Evolutionary conservation across 2,329 filamentous ascomycete genomes (phyloP).

Genomic region (Ambrosiella cleistominuta): DNA sequence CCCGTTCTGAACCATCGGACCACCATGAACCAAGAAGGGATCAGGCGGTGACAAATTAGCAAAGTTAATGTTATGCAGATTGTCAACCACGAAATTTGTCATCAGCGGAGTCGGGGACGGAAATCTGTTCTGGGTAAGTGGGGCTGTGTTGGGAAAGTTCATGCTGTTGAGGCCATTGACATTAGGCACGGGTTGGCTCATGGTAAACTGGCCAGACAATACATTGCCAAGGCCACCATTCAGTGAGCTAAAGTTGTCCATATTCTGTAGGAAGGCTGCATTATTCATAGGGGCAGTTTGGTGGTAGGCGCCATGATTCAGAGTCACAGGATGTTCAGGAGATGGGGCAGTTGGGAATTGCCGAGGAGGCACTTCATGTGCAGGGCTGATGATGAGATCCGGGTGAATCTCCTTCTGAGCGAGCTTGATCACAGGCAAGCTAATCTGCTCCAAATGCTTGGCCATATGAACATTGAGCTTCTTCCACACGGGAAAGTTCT

Average conservation of each 20-base stretch:
- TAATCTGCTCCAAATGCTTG: conserved; percentile 87
- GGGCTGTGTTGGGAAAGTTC: background rate
- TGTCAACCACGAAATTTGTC: background rate
- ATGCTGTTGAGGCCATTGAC: background rate
- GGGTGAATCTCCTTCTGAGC: conserved; percentile 36
- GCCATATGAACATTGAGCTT: conserved; percentile 85
- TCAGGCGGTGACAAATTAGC: background rate
- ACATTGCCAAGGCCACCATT: background rate
- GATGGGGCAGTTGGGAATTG: conserved; percentile 11
- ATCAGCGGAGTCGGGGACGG: background rate
- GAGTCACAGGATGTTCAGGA: conserved; percentile 11
- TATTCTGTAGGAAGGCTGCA: background rate
- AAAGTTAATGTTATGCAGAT: background rate
- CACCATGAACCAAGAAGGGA: background rate
- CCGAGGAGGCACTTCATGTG: conserved; percentile 37
- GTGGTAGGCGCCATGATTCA: background rate
- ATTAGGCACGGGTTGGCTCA: background rate
- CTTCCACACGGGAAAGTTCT: conserved; percentile 70
- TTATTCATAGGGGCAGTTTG: background rate
- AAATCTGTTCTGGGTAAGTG: background rate
- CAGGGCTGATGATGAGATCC: conserved; percentile 50
- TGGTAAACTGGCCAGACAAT: background rate
- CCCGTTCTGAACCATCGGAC: background rate
- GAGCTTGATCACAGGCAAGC: conserved; percentile 56
- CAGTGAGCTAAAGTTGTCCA: background rate